A percentile compares a stretch with the other conserved stretches of the same genome.
These are phyloP conservation scores for Barnettozyma populi DNA, from an alignment of 805 yeast species.

Conservation along the genomic window DNA sequence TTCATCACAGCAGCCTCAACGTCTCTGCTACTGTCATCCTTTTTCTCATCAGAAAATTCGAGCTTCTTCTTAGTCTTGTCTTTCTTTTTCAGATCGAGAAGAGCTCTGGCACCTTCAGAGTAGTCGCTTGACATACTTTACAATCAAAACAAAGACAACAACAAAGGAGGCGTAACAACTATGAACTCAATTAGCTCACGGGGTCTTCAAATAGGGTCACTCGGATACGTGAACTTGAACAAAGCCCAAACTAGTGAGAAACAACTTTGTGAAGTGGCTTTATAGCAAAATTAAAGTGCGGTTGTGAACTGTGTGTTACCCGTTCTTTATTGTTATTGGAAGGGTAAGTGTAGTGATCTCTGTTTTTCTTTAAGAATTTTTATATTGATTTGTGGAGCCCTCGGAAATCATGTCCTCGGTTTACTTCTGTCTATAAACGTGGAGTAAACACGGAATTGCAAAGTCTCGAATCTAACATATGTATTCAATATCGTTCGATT, in stretches of 20 bases:
- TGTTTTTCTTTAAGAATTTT: neutral
- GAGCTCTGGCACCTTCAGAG: slow-evolving; percentile 24
- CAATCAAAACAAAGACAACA: neutral
- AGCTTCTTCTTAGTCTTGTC: slow-evolving; percentile 10
- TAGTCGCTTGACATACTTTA: slow-evolving; percentile 14
- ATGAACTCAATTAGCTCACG: neutral
- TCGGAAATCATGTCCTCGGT: neutral
- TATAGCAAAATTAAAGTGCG: neutral
- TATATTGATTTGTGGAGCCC: no score
- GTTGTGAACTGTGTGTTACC: neutral
- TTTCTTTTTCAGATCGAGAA: slow-evolving; percentile 20
- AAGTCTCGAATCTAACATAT: no score
- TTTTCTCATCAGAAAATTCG: slow-evolving; percentile 3
- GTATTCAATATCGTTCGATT: neutral
- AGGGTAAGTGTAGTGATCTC: slow-evolving; percentile 7
- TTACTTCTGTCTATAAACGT: no score
- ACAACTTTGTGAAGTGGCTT: neutral
- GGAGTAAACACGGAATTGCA: no score
- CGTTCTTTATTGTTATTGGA: slow-evolving; percentile 3
- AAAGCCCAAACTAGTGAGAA: neutral
- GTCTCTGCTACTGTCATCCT: slow-evolving; percentile 26
- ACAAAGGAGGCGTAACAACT: neutral
- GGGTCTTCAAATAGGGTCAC: neutral
- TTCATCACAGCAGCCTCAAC: slow-evolving; percentile 74
- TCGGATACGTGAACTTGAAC: neutral